phyloP scores from a whole-genome alignment of 2,329 filamentous ascomycete genomes.

The Fusarium brachygibbosum region DNA sequence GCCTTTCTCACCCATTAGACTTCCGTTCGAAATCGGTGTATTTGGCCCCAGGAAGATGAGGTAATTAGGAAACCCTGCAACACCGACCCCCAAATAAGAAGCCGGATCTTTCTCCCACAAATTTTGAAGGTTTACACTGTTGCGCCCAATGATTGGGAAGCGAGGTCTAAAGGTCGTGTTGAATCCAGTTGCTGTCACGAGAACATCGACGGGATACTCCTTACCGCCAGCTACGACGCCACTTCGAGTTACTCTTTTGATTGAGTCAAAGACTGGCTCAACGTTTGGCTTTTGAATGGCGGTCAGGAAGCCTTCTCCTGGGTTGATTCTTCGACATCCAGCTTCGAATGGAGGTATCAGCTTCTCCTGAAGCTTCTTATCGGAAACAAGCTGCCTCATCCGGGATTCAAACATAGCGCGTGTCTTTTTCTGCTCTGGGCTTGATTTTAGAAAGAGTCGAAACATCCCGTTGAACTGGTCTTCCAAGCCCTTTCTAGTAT shows the following conservation, averaged over 20 bases:
- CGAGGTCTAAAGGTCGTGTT: constrained; percentile 66
- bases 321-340: constrained; percentile 64
- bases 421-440: constrained; percentile 57
- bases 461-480: constrained; percentile 62
- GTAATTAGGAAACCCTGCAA: constrained; percentile 67
- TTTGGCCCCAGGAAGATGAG: constrained; percentile 63
- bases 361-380: constrained; percentile 61
- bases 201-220: constrained; percentile 65
- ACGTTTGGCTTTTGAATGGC: constrained; percentile 62
- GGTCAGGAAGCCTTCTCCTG: constrained; percentile 64
- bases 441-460: constrained; percentile 60
- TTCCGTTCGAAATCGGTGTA: constrained; percentile 54
- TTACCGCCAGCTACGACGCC: constrained; percentile 62
- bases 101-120: constrained; percentile 61
- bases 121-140: constrained; percentile 65
- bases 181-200: constrained; percentile 71
- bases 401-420: constrained; percentile 45
- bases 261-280: constrained; percentile 58
- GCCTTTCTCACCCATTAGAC: background rate
- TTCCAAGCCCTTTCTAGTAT: constrained; percentile 60
- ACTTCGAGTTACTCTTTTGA: constrained; percentile 57
- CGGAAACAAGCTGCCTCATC: constrained; percentile 56
- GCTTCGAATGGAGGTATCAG: constrained; percentile 65
- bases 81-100: constrained; percentile 68
- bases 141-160: constrained; percentile 63